Percentiles rank a stretch among this genome's conserved stretches.
phyloP scores from a whole-genome alignment of 179 eudicot genomes.

The Nepenthes alata region DNA sequence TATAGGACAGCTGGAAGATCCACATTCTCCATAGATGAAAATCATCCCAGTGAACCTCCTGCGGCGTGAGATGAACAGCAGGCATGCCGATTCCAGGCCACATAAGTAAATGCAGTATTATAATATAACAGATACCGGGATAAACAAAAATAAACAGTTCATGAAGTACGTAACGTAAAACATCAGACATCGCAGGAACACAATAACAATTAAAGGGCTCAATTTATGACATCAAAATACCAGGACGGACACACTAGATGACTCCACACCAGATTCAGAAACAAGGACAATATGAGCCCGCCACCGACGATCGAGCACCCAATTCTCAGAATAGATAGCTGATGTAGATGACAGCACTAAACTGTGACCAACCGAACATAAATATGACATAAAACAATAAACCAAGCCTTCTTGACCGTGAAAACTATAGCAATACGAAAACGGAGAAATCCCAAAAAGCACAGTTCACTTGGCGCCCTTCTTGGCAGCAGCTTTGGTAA shows the following conservation, averaged over 20 bases:
- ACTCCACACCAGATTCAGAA: neutral
- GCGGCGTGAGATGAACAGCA: too few species aligned
- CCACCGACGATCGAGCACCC: conserved; percentile 13
- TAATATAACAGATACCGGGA: neutral
- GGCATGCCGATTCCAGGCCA: too few species aligned
- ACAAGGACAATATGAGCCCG: neutral
- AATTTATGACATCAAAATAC: neutral
- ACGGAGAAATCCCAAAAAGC: neutral
- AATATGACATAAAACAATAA: neutral
- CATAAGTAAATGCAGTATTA: neutral
- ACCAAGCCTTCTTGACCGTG: neutral
- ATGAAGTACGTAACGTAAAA: too few species aligned
- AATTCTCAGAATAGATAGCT: conserved; percentile 6
- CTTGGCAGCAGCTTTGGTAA: conserved; percentile 13
- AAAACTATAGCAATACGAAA: neutral
- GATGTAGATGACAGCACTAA: neutral
- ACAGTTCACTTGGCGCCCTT: conserved; percentile 11
- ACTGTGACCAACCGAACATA: neutral
- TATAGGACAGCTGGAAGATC: too few species aligned
- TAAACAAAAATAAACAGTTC: too few species aligned
- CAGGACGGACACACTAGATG: neutral
- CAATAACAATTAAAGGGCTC: too few species aligned
- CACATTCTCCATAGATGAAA: too few species aligned
- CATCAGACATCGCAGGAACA: too few species aligned
- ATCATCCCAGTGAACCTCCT: too few species aligned